Conservation (phyloP, 257 asterid genomes). For the Ligustrum vulgare region DNA sequence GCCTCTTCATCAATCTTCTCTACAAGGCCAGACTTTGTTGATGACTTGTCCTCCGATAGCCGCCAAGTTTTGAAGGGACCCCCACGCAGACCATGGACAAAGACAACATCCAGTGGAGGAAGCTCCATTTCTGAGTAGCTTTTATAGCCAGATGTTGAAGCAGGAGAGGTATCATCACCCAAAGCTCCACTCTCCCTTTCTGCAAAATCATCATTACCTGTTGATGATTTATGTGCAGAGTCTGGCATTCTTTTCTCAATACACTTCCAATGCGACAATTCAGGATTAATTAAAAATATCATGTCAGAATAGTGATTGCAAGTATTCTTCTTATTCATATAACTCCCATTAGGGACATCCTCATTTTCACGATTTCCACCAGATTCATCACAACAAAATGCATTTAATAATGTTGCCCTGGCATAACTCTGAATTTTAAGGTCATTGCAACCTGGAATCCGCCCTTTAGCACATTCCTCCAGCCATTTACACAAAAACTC, state of each 20-base stretch:
- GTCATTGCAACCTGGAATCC: conserved; percentile 84
- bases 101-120: conserved; percentile 83
- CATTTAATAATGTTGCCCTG: conserved; percentile 83
- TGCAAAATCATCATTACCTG: conserved; percentile 39
- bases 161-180: conserved; percentile 38
- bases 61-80: conserved; percentile 99
- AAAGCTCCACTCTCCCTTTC: conserved; percentile 35
- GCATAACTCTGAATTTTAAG: conserved; percentile 91
- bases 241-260: conserved; percentile 32
- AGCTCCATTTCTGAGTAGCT: conserved; percentile 47
- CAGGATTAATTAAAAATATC: conserved; percentile 85
- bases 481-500: conserved; percentile 81
- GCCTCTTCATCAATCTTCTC: conserved; percentile 99
- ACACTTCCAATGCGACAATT: conserved; percentile 88
- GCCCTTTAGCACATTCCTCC: conserved; percentile 86
- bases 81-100: conserved; percentile 97
- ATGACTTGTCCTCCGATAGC: conserved; percentile 90
- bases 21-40: conserved; percentile 98
- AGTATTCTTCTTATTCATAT: conserved; percentile 26
- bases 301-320: conserved; percentile 79
- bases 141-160: conserved; percentile 55
- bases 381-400: conserved; percentile 54
- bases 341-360: conserved; percentile 37
- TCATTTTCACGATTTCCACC: conserved; percentile 39
- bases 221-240: conserved; percentile 36